phyloP scores from a whole-genome alignment of 2,329 filamentous ascomycete species.

The Davidsoniella virescens region DNA sequence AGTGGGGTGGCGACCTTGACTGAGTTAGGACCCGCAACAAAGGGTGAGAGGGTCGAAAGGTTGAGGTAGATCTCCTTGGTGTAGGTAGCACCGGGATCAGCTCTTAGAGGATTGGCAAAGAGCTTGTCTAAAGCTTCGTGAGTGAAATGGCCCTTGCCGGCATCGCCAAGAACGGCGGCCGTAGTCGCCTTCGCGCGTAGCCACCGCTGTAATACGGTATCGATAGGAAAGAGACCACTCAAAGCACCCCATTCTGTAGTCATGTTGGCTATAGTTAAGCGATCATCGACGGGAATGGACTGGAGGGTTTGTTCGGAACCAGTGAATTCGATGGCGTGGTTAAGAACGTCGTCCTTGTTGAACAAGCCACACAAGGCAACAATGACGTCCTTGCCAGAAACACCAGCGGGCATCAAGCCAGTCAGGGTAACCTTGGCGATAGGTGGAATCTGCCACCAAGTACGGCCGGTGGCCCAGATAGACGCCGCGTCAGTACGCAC shows the following conservation, averaged over 20 bases:
- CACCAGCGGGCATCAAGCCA: conserved; percentile 58
- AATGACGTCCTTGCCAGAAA: conserved; percentile 89
- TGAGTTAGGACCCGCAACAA: conserved; percentile 75
- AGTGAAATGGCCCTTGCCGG: conserved; percentile 42
- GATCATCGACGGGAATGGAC: conserved; percentile 54
- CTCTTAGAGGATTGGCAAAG: conserved; percentile 45
- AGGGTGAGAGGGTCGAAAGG: conserved; percentile 68
- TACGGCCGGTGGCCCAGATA: conserved; percentile 69
- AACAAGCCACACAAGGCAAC: conserved; percentile 76
- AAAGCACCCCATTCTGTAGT: conserved; percentile 67
- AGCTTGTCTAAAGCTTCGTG: conserved; percentile 61
- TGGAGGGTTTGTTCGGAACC: conserved; percentile 63
- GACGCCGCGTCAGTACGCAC: conserved; percentile 76
- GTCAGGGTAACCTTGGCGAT: conserved; percentile 66
- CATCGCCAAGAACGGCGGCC: conserved; percentile 40
- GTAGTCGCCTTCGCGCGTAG: conserved; percentile 59
- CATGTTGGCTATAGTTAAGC: conserved; percentile 67
- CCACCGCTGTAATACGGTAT: conserved; percentile 56
- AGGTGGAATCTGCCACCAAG: conserved; percentile 81
- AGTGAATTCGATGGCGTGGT: conserved; percentile 78
- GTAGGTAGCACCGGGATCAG: conserved; percentile 65
- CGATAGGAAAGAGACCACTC: conserved; percentile 54
- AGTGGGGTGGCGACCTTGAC: conserved; percentile 77
- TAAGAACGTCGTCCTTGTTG: conserved; percentile 74
- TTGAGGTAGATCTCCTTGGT: conserved; percentile 72